Base-by-base conservation (phyloP, 2,329 filamentous ascomycete species). In the Myriangium duriaei region DNA sequence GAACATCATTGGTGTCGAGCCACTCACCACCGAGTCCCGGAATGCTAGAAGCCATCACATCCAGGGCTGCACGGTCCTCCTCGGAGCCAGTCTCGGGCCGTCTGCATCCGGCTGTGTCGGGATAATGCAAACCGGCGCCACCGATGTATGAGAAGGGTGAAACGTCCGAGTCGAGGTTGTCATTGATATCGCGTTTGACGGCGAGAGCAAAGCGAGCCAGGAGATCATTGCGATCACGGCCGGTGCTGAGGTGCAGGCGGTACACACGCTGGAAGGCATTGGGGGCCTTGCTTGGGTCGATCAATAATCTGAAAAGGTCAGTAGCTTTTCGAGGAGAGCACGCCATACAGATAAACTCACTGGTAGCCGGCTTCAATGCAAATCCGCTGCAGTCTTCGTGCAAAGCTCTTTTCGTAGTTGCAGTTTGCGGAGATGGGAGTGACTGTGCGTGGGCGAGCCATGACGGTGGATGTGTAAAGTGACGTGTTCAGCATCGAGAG, bases 1-100 rank as follows among this genome's bases (percentile, higher is more conserved):
- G 80, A 0, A 86, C 76, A 53, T 91, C 84, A 42, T 82, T 71
- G 0, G 76, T 62, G 51, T 91, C 82, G 47, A 81, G 82, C 65
- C 83, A 91, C 35, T 82, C 73, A 4, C 81, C 81, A 42, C 80
- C 71, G 43, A 78, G 81, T 0, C 74, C 79, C 1, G 71, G 67
- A 5, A 77, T 28, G 65, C 67, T 37, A 5, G 30, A 33, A 46
- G 80, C 63, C 9, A 51, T 50, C 49, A 54, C 49, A 21, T 57
- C 53, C 10, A 46, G 47, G 2, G 43, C 49, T 2, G 51, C 37
- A n/a, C 47, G 50, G 18, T 48, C 46, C 15, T 47, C 41, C 1
- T 12, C 7, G 7, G 12, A 10, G 13, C 16, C 28, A 11, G 36
- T 31, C 10, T 17, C 13, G 15, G 36, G 12, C 13, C 36, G 36